phyloP scores from a whole-genome alignment of 306 rosid genomes.

The Corylus avellana region DNA sequence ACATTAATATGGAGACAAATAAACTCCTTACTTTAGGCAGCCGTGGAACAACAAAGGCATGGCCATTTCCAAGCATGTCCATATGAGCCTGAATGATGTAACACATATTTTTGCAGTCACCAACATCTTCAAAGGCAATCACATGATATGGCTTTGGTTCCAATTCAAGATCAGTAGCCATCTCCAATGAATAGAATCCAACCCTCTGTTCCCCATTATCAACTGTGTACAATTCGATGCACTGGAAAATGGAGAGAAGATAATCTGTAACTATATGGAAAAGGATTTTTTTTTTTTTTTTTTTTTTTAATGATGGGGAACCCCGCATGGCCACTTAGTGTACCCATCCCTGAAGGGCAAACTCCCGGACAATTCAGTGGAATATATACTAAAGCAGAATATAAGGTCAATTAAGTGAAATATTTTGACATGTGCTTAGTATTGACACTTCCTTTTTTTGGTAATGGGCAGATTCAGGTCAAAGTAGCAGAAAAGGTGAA shows the following conservation, averaged over 20 bases:
- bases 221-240: slow-evolving; percentile 82
- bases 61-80: slow-evolving; percentile 85
- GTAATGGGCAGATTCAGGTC: slow-evolving; percentile 18
- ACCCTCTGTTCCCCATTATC: slow-evolving; percentile 67
- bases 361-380: too few relatives aligned
- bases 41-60: slow-evolving; percentile 78
- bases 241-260: slow-evolving; percentile 47
- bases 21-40: slow-evolving; percentile 72
- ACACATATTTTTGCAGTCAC: slow-evolving; percentile 88
- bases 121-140: slow-evolving; percentile 81
- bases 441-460: not conserved
- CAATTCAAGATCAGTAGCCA: slow-evolving; percentile 91
- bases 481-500: slow-evolving; percentile 22
- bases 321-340: too few relatives aligned
- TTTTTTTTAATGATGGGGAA: too few relatives aligned
- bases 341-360: too few relatives aligned
- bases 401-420: slow-evolving; percentile 24
- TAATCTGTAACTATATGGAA: slow-evolving; percentile 14
- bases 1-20: not conserved
- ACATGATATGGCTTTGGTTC: slow-evolving; percentile 90
- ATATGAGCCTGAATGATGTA: slow-evolving; percentile 85
- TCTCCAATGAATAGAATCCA: slow-evolving; percentile 93
- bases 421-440: slow-evolving; percentile 10
- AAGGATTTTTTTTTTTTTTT: not conserved
- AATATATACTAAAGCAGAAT: slow-evolving; percentile 1